Evolutionary conservation across 352 stramenopile species (phyloP), one percentile per base, ranked within the genome.

Genomic region (Phytophthora cajani): DNA sequence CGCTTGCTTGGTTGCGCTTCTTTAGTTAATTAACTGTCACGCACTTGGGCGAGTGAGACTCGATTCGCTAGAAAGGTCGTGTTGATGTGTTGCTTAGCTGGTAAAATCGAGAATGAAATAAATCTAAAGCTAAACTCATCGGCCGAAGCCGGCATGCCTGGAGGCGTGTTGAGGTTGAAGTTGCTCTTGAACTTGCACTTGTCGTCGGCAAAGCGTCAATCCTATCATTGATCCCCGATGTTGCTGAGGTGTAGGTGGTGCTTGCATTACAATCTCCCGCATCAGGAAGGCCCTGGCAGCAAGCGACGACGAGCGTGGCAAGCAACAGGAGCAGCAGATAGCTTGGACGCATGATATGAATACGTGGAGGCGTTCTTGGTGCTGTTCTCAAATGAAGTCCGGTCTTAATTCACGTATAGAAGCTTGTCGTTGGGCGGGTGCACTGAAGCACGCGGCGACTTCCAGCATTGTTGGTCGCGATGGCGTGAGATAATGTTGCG

Each of bases 181-280:
- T 44, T 44, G 36, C 36, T 44, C 10, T 44, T 44, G 36, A 44
- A 44, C 36, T 44, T 44, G 36, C 36, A 44, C 36, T 44, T 16
- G 36, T 44, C 36, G 36, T 44, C 14, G 36, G 36, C 36, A 44
- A 44, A 17, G 36, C 21, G 49, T 55, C 49, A 55, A 44, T 44
- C 36, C 49, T 38, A 17, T 55, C 19, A 19, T 32, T 25, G 30
- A 55, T 55, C 49, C 49, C 49, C 49, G 49, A 44, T 44, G 36
- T 44, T 44, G 36, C 36, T 44, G 36, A 44, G 36, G 36, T 44
- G 36, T 44, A 44, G 36, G 36, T 44, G 14, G 9, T 44, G 36
- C 36, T 44, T 44, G 36, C 36, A 44, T 44, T 17, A 44, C 36
- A 44, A 9, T 33, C 5, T 33, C 30, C 30, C 30, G 30, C 5